These are phyloP conservation scores for Penicillium frequentans DNA, from an alignment of 2,329 filamentous ascomycete species.

Conservation along the genomic window DNA sequence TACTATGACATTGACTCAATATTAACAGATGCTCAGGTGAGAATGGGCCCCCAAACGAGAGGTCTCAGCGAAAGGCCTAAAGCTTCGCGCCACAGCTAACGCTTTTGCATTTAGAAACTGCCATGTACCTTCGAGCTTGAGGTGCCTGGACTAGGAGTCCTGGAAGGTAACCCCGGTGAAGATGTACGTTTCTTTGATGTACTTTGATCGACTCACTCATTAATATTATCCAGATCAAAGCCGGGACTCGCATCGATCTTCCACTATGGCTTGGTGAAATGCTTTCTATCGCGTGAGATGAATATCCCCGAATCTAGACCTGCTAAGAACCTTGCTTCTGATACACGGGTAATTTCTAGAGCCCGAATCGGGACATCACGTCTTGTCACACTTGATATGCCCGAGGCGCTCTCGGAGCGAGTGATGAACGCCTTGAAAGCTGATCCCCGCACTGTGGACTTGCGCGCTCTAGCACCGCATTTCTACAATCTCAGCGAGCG, in stretches of 20 bases:
- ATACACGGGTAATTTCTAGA: slow-evolving; percentile 19
- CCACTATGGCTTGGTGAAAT: slow-evolving; percentile 95
- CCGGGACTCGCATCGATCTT: slow-evolving; percentile 75
- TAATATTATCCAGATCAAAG: slow-evolving; percentile 61
- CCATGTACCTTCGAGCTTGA: slow-evolving; percentile 93
- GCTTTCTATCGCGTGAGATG: slow-evolving; percentile 57
- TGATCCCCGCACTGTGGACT: slow-evolving; percentile 79
- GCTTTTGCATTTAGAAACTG: slow-evolving; percentile 66
- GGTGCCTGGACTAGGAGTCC: slow-evolving; percentile 80
- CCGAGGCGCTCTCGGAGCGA: slow-evolving; percentile 70
- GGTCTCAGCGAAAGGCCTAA: not conserved
- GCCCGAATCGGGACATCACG: slow-evolving; percentile 51
- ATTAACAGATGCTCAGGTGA: slow-evolving; percentile 46
- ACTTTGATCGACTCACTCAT: not conserved
- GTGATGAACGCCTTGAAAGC: slow-evolving; percentile 90
- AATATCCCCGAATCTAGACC: not conserved
- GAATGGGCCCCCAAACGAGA: not conserved
- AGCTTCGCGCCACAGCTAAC: slow-evolving; percentile 12
- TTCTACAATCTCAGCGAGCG: slow-evolving; percentile 85
- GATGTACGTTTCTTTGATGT: slow-evolving; percentile 43
- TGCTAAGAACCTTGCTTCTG: not conserved
- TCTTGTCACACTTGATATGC: slow-evolving; percentile 78
- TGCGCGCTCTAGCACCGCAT: slow-evolving; percentile 79
- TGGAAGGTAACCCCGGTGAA: slow-evolving; percentile 76
- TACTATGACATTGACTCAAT: slow-evolving; percentile 52